Conservation (phyloP, 164 flowering plant species). For the Chimonanthus salicifolius region DNA sequence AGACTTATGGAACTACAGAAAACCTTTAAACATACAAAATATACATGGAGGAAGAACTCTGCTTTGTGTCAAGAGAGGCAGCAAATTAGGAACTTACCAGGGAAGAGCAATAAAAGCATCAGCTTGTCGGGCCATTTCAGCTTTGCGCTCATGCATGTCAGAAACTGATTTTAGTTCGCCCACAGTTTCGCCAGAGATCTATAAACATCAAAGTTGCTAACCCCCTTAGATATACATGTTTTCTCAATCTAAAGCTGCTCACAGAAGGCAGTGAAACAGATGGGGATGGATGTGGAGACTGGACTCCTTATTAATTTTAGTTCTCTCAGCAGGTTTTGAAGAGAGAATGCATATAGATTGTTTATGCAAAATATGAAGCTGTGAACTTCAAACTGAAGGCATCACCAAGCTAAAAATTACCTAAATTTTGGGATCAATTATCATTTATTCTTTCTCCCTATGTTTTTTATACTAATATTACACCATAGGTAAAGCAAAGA, state of each 20-base stretch:
- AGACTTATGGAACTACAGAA: background rate
- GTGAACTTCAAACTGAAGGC: too few species aligned
- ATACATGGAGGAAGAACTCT: background rate
- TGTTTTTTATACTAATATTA: too few species aligned
- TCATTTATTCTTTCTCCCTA: too few species aligned
- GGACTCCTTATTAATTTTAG: too few species aligned
- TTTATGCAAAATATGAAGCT: too few species aligned
- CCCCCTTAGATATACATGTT: background rate
- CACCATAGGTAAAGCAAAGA: too few species aligned
- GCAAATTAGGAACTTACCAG: background rate
- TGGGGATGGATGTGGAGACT: background rate
- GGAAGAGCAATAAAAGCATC: conserved; percentile 23
- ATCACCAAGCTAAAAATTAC: too few species aligned
- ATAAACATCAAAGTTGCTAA: background rate
- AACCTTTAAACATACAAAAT: background rate
- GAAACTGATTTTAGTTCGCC: conserved; percentile 15
- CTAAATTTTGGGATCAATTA: too few species aligned
- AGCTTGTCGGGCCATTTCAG: conserved; percentile 16
- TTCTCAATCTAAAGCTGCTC: background rate
- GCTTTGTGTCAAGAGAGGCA: background rate
- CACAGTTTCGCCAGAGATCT: conserved; percentile 15
- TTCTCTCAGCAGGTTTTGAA: too few species aligned
- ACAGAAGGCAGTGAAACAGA: background rate
- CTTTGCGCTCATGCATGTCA: conserved; percentile 17
- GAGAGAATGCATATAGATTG: too few species aligned